Percentiles rank a stretch among this genome's conserved stretches.
Conservation (phyloP, 345 rosid genomes). For the Xanthoceras sorbifolium region DNA sequence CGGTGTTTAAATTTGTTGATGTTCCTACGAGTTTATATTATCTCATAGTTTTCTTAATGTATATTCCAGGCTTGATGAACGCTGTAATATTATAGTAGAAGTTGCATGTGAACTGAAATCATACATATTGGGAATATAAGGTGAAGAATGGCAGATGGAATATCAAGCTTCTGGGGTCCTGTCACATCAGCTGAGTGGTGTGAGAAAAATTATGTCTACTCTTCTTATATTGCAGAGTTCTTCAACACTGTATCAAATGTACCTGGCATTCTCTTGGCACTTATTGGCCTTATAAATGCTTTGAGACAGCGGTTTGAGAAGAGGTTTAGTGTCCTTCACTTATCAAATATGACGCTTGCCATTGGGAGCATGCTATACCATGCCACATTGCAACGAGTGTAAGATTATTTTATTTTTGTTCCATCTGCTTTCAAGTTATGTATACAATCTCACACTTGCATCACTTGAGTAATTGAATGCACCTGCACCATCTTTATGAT, state of each 20-base stretch:
- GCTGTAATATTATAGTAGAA: conserved; percentile 17
- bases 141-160: conserved; percentile 68
- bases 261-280: conserved; percentile 78
- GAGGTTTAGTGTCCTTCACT: conserved; percentile 87
- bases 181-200: conserved; percentile 89
- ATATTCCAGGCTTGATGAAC: conserved; percentile 33
- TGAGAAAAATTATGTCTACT: conserved; percentile 73
- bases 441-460: background rate
- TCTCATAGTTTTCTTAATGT: conserved; percentile 13
- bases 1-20: background rate
- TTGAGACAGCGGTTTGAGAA: conserved; percentile 90
- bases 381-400: conserved; percentile 77
- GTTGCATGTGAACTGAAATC: conserved; percentile 21
- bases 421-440: background rate
- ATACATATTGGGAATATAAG: conserved; percentile 9
- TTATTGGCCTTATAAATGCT: conserved; percentile 82
- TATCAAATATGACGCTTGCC: conserved; percentile 86
- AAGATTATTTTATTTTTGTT: conserved; percentile 29
- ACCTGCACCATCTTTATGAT: background rate
- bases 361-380: conserved; percentile 96
- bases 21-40: background rate
- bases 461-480: background rate
- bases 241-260: conserved; percentile 79
- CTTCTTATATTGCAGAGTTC: conserved; percentile 89
- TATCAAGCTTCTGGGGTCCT: conserved; percentile 93